Conservation (phyloP, 2,329 filamentous ascomycete genomes). For the Alternaria sp. region DNA sequence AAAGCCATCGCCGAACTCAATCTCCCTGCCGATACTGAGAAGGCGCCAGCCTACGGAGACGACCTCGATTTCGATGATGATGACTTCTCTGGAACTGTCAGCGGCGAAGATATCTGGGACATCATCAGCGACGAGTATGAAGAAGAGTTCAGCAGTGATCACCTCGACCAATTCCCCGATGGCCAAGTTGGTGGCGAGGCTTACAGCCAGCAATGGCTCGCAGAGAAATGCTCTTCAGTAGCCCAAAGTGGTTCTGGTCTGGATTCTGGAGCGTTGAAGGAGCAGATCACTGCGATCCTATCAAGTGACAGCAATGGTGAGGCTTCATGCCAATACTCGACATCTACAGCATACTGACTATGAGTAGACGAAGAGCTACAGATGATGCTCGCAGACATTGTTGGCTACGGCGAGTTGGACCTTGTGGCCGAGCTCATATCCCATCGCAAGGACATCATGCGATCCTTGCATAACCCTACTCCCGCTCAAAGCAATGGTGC, state of each 20-base stretch:
- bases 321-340: background rate
- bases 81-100: conserved; percentile 64
- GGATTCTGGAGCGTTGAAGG: conserved; percentile 71
- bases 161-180: conserved; percentile 62
- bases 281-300: conserved; percentile 78
- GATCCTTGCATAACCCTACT: conserved; percentile 33
- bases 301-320: conserved; percentile 64
- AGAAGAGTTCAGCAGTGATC: conserved; percentile 67
- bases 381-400: conserved; percentile 83
- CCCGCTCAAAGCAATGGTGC: conserved; percentile 53
- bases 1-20: conserved; percentile 78
- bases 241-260: conserved; percentile 70
- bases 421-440: conserved; percentile 90
- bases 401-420: conserved; percentile 93
- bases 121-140: conserved; percentile 79
- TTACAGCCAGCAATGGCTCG: conserved; percentile 74
- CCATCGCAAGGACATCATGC: conserved; percentile 70
- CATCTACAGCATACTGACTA: conserved; percentile 2
- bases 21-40: conserved; percentile 56
- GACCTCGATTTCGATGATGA: conserved; percentile 71
- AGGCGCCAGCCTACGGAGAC: conserved; percentile 59
- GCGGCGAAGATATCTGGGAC: conserved; percentile 88
- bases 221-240: conserved; percentile 69
- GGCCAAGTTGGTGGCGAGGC: conserved; percentile 32
- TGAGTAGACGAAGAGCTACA: conserved; percentile 80